phyloP scores from a whole-genome alignment of 805 yeast species.

The Saturnispora gosingensis region DNA sequence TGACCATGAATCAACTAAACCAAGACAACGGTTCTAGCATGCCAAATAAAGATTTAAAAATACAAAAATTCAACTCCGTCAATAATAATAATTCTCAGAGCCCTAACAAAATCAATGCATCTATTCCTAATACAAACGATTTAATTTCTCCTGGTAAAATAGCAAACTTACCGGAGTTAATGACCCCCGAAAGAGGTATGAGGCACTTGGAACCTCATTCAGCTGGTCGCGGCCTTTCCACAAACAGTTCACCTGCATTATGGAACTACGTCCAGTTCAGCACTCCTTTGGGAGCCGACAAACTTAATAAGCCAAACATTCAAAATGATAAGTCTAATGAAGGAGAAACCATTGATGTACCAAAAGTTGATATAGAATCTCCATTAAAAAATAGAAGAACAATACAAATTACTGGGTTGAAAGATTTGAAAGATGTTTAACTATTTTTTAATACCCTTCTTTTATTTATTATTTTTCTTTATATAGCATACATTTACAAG shows the following conservation, averaged over 20 bases:
- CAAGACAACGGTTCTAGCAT: not conserved
- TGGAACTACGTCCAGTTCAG: constrained; percentile 86
- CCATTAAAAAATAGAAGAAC: constrained; percentile 21
- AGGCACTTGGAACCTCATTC: constrained; percentile 22
- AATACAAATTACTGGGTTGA: constrained; percentile 21
- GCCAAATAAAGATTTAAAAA: not conserved
- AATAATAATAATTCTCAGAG: not conserved
- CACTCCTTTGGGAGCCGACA: constrained; percentile 25
- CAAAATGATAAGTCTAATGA: not conserved
- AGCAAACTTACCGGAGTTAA: constrained; percentile 45
- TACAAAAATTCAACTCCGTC: not conserved
- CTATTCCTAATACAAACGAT: not conserved
- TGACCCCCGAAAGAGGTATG: constrained; percentile 53
- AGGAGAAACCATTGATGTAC: constrained; percentile 1
- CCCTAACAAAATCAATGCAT: not conserved
- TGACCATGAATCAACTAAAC: not conserved
- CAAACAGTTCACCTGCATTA: constrained; percentile 73
- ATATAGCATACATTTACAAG: not conserved
- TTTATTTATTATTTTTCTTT: not conserved
- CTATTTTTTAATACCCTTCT: constrained; percentile 33
- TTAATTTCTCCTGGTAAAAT: constrained; percentile 29
- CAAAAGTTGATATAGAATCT: constrained; percentile 22
- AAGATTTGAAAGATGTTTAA: constrained; percentile 40
- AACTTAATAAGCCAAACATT: not conserved
- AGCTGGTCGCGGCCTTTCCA: constrained; percentile 33